Evolutionary conservation across 164 flowering plant species (phyloP), one percentile per base, ranked within the genome.

Genomic region (Umbilicus rupestris): DNA sequence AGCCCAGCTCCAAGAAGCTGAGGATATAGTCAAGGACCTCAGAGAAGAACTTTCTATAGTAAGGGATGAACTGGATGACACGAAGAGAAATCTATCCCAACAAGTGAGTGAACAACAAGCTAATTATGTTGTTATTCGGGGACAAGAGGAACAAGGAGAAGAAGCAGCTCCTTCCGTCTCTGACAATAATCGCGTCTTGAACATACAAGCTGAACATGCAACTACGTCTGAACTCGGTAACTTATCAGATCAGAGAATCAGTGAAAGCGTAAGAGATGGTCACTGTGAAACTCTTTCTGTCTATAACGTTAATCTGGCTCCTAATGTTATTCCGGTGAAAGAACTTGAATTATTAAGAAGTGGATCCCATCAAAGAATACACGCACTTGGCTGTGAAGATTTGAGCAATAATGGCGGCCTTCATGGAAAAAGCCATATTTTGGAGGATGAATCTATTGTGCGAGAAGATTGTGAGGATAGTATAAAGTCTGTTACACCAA

Each of bases 1-100:
- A 79, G 89, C 83, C 52, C 96, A 90, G 76, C 89, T 93, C 7
- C 84, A 83, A 10, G 90, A 87, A 81, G 93, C 96, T 60, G 90
- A 90, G 73, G 90, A 88, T 65, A 85, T 80, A 47, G 90, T 83
- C 16, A 78, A 62, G 37, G 90, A 83, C 37, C 96, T 90, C 60
- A 81, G 93, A 68, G 74, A 74, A 67, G 90, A 89, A 73, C 71
- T 90, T 76, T 74, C 76, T 67, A 73, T 69, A 72, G 84, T 73
- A 37, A 85, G 80, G 45, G 79, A 76, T 72, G 88, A 84, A 70
- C 49, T 87, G 71, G 84, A 80, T 71, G 28, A 50, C 22, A 7
- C 22, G 28, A 50, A 3, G 28, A 50, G 22, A 50, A 50, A 50
- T 1, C 15, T 10, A 12, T 74, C 64, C 64, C 59, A 74, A 66